Conservation (phyloP, 1,284 basidiomycete species). For the Stygiomarasmius scandens region DNA sequence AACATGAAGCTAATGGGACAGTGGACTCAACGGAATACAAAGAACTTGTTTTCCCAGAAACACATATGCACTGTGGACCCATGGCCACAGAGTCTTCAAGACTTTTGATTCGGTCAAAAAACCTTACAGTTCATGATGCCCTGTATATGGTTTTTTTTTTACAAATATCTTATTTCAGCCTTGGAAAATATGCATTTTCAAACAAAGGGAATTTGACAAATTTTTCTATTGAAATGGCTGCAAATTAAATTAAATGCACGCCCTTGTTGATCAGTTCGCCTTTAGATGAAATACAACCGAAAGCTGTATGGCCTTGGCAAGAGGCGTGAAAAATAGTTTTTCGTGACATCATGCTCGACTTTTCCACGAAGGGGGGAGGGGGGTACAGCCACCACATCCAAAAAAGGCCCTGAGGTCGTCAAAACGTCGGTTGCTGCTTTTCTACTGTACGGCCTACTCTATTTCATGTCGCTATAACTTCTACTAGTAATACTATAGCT, state of each 20-base stretch:
- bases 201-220: slow-evolving; percentile 31
- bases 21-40: slow-evolving; percentile 44
- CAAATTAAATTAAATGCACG: slow-evolving; percentile 32
- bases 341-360: too few relatives aligned
- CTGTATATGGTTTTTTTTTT: slow-evolving; percentile 15
- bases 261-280: slow-evolving; percentile 37
- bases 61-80: slow-evolving; percentile 47
- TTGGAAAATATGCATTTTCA: slow-evolving; percentile 33
- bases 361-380: too few relatives aligned
- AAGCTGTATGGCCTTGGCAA: too few relatives aligned
- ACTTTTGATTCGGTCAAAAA: slow-evolving; percentile 30
- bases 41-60: slow-evolving; percentile 41
- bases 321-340: too few relatives aligned
- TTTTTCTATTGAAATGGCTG: slow-evolving; percentile 33
- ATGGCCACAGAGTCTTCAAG: slow-evolving; percentile 35
- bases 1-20: slow-evolving; percentile 45
- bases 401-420: too few relatives aligned
- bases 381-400: too few relatives aligned
- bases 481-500: too few relatives aligned
- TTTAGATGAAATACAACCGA: too few relatives aligned
- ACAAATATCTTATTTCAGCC: background rate
- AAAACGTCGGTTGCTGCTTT: too few relatives aligned
- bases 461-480: too few relatives aligned
- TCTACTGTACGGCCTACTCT: too few relatives aligned
- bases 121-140: slow-evolving; percentile 45